phyloP scores from a whole-genome alignment of 169 alveolate genomes.

The Plasmodium chabaudi region DNA sequence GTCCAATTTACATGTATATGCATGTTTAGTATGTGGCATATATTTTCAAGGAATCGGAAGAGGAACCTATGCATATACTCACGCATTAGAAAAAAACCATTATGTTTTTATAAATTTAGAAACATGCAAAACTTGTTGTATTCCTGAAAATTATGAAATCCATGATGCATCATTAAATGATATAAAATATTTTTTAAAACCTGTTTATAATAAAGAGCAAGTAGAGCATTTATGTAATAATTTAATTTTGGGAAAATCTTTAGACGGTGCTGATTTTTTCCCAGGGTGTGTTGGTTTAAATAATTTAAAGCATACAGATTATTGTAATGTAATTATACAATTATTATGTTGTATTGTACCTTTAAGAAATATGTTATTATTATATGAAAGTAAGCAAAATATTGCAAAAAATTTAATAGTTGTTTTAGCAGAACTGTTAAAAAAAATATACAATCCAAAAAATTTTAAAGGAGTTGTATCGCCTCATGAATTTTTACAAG shows the following conservation, averaged over 20 bases:
- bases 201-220: constrained; percentile 86
- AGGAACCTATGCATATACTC: constrained; percentile 96
- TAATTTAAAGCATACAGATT: constrained; percentile 96
- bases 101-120: constrained; percentile 95
- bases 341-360: constrained; percentile 82
- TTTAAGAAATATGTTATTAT: constrained; percentile 78
- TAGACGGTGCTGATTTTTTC: constrained; percentile 95
- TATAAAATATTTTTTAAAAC: constrained; percentile 89
- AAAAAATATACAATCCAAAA: constrained; percentile 97
- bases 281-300: constrained; percentile 97
- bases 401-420: constrained; percentile 91
- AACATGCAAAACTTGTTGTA: constrained; percentile 93
- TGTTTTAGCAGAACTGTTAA: constrained; percentile 93
- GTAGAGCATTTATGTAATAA: constrained; percentile 80
- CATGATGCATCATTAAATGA: constrained; percentile 96
- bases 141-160: constrained; percentile 98
- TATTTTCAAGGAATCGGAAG: constrained; percentile 97
- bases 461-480: constrained; percentile 98
- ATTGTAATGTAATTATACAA: constrained; percentile 96
- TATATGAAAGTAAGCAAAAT: constrained; percentile 77
- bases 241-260: constrained; percentile 91
- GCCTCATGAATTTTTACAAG: constrained; percentile 97
- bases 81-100: constrained; percentile 96
- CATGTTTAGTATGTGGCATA: constrained; percentile 98
- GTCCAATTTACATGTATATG: constrained; percentile 96